These are phyloP conservation scores for Phialocephala sp. DNA, from an alignment of 2,329 filamentous ascomycete genomes.

Conservation along the genomic window DNA sequence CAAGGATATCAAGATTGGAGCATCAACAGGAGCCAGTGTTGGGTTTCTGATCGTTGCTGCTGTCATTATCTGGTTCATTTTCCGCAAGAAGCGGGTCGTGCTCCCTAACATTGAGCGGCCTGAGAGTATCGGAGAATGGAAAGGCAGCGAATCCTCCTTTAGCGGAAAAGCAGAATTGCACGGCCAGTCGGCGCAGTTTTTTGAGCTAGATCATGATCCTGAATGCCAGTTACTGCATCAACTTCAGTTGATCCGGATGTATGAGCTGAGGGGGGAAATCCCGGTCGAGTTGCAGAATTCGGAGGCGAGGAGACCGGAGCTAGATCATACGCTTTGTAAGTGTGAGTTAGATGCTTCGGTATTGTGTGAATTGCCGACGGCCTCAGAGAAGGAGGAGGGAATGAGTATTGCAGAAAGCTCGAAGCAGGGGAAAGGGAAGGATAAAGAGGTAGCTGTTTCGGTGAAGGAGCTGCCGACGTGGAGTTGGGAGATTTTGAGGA, in stretches of 20 bases:
- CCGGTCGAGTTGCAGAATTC: constrained; percentile 2
- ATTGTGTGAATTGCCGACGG: constrained; percentile 7
- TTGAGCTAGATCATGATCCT: constrained; percentile 13
- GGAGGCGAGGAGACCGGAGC: constrained; percentile 8
- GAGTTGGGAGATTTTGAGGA: constrained; percentile 15
- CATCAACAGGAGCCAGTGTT: neutral
- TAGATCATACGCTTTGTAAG: constrained; percentile 15
- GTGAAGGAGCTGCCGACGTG: constrained; percentile 11
- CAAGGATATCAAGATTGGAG: constrained; percentile 3
- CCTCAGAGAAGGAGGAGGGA: neutral
- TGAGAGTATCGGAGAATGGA: constrained; percentile 6
- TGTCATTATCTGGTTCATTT: neutral
- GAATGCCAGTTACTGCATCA: constrained; percentile 8
- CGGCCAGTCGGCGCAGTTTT: neutral
- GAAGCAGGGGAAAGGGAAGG: neutral
- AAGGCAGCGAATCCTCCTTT: neutral
- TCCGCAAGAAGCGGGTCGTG: neutral
- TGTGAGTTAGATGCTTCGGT: constrained; percentile 16
- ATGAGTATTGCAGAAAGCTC: constrained; percentile 1
- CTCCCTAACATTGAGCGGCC: neutral
- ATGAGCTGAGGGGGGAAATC: constrained; percentile 8
- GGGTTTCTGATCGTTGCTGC: neutral
- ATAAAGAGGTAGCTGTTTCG: neutral
- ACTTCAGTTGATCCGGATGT: constrained; percentile 8
- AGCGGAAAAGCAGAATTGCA: constrained; percentile 2